Evolutionary conservation across 345 rosid genomes (phyloP).

Genomic region (Salix purpurea): DNA sequence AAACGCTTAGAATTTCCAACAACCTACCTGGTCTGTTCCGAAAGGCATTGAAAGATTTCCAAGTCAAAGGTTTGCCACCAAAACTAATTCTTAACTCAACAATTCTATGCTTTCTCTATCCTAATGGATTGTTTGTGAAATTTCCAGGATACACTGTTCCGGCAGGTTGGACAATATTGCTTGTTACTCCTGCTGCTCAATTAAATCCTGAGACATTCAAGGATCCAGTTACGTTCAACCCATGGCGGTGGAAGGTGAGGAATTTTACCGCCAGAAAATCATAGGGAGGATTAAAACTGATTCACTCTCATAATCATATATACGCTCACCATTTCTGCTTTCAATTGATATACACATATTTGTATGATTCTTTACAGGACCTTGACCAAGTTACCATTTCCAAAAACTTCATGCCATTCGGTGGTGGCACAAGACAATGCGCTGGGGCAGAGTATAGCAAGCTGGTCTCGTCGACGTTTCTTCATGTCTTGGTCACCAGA

Average conservation of each 20-base stretch:
- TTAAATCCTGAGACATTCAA: too few species aligned
- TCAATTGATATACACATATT: too few species aligned
- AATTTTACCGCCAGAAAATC: too few species aligned
- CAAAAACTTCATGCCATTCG: conserved; percentile 45
- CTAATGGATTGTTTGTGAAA: not conserved
- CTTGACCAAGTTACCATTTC: conserved; percentile 6
- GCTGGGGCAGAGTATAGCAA: conserved; percentile 43
- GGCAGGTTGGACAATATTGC: not conserved
- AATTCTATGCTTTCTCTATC: not conserved
- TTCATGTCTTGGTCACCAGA: conserved; percentile 30
- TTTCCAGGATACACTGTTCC: not conserved
- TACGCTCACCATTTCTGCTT: too few species aligned
- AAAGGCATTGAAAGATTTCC: conserved; percentile 32
- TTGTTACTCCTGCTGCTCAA: not conserved
- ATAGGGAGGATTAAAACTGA: too few species aligned
- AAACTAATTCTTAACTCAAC: not conserved
- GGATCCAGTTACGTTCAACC: too few species aligned
- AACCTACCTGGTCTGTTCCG: conserved; percentile 11
- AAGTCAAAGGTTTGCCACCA: not conserved
- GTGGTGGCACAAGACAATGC: conserved; percentile 46
- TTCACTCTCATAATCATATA: too few species aligned
- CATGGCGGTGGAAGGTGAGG: too few species aligned
- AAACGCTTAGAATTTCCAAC: not conserved
- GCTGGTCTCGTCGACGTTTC: conserved; percentile 31
- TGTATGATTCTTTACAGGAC: conserved; percentile 16